Conservation (phyloP, 441 rosid genomes). For the Mallotus repandus region DNA sequence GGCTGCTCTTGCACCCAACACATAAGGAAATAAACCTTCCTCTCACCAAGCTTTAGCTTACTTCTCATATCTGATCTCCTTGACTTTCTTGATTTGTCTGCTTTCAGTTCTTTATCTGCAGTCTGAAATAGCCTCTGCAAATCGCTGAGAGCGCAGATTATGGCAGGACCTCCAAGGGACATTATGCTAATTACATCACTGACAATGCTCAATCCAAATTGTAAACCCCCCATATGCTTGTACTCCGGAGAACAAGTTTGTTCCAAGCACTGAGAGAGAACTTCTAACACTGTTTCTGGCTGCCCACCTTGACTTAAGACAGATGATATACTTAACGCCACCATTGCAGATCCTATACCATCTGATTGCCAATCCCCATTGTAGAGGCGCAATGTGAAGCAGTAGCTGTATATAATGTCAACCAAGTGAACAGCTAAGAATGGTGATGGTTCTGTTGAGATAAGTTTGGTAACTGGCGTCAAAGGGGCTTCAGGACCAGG, state of each 20-base stretch:
- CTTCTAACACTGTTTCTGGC: constrained; percentile 63
- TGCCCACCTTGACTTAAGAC: constrained; percentile 63
- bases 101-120: constrained; percentile 49
- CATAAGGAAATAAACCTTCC: constrained; percentile 73
- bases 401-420: constrained; percentile 68
- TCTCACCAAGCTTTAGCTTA: constrained; percentile 67
- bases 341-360: constrained; percentile 59
- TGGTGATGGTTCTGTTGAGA: constrained; percentile 65
- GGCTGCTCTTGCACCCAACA: constrained; percentile 92
- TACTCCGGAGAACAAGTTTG: constrained; percentile 75
- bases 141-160: constrained; percentile 69
- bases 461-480: constrained; percentile 51
- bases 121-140: constrained; percentile 59
- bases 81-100: constrained; percentile 35
- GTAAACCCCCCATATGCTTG: constrained; percentile 66
- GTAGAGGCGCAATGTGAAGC: constrained; percentile 77
- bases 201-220: constrained; percentile 56
- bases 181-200: constrained; percentile 56
- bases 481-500: constrained; percentile 66
- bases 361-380: constrained; percentile 91
- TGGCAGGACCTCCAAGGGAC: constrained; percentile 52
- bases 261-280: constrained; percentile 63
- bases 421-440: constrained; percentile 67
- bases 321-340: constrained; percentile 53
- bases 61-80: constrained; percentile 49